Conservation (phyloP, 2,329 filamentous ascomycete genomes). For the Aspergillus pseudotamarii region DNA sequence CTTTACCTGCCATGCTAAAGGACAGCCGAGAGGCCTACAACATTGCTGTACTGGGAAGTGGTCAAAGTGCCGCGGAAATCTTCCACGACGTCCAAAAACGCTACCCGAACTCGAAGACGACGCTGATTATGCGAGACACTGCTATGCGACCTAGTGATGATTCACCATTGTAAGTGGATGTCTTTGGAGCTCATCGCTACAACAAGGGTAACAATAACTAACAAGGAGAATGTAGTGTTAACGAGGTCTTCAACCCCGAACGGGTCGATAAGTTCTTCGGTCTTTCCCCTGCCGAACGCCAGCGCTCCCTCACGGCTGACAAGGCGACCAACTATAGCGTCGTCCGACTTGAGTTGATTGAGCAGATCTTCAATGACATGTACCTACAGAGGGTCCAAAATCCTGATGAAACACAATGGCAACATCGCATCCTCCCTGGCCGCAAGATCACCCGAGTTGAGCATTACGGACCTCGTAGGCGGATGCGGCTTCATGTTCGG, state of each 20-base stretch:
- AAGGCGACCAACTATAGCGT: conserved; percentile 93
- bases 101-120: conserved; percentile 80
- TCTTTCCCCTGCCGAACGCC: conserved; percentile 65
- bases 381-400: conserved; percentile 81
- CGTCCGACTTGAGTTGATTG: conserved; percentile 85
- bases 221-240: conserved; percentile 66
- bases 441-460: conserved; percentile 67
- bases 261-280: conserved; percentile 77
- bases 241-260: conserved; percentile 92
- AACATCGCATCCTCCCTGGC: conserved; percentile 75
- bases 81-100: conserved; percentile 83
- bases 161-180: conserved; percentile 77
- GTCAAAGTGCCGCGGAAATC: conserved; percentile 93
- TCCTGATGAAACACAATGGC: conserved; percentile 72
- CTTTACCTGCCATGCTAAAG: conserved; percentile 40
- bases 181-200: not conserved
- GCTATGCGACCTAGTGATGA: conserved; percentile 91
- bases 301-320: conserved; percentile 65
- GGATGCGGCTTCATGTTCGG: conserved; percentile 63
- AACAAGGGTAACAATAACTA: conserved; percentile 11
- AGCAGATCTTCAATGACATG: conserved; percentile 82
- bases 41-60: conserved; percentile 83
- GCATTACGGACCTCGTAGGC: conserved; percentile 52
- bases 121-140: conserved; percentile 77
- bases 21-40: conserved; percentile 57